phyloP scores from a whole-genome alignment of 2,329 filamentous ascomycete genomes.

The Thielaviopsis punctulata region DNA sequence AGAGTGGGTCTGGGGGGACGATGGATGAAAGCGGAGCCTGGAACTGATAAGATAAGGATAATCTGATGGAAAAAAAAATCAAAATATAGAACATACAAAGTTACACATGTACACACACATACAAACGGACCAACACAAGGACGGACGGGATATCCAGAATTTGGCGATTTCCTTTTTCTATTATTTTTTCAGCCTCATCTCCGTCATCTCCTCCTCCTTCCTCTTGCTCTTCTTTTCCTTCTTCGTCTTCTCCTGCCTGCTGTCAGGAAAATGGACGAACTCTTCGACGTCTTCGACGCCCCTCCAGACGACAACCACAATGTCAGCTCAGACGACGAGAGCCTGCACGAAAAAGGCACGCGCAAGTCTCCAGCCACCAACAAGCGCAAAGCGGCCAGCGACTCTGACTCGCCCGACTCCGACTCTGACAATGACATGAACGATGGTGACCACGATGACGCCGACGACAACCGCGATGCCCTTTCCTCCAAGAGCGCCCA shows the following conservation, averaged over 20 bases:
- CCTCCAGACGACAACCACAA: slow-evolving; percentile 31
- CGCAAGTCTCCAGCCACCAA: not conserved
- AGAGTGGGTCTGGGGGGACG: not conserved
- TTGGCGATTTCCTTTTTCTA: not conserved
- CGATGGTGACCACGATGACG: slow-evolving; percentile 18
- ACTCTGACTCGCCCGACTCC: slow-evolving; percentile 13
- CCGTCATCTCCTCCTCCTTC: not conserved
- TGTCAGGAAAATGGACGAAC: slow-evolving; percentile 47
- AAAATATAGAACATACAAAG: not conserved
- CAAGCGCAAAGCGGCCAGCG: slow-evolving; percentile 16
- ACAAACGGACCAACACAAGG: too few species aligned
- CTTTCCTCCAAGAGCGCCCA: slow-evolving; percentile 24
- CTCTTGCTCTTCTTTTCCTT: not conserved
- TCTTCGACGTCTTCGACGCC: slow-evolving; percentile 71
- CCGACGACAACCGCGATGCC: slow-evolving; percentile 25
- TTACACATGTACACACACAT: too few species aligned
- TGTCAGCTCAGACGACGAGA: slow-evolving; percentile 25
- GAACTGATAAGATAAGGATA: not conserved
- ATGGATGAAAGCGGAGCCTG: not conserved
- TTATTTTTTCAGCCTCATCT: not conserved
- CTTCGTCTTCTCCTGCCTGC: not conserved
- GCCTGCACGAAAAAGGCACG: not conserved
- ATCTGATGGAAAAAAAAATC: not conserved
- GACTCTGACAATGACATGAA: slow-evolving; percentile 17
- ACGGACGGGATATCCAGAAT: too few species aligned